phyloP scores from a whole-genome alignment of 1,284 basidiomycete genomes.

The Ustilago trichophora region DNA sequence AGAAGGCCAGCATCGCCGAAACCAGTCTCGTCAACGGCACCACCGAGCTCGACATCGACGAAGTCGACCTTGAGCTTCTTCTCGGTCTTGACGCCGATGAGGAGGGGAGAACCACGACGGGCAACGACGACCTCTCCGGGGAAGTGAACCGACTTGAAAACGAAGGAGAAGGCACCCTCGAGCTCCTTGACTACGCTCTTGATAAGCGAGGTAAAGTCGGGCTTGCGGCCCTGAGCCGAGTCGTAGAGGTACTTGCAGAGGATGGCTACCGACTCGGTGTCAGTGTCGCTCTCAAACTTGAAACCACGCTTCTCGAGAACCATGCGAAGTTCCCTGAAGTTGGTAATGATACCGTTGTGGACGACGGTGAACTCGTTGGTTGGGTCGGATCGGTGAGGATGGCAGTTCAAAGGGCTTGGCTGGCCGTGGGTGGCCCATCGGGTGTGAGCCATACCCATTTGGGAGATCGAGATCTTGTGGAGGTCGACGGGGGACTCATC shows the following conservation, averaged over 20 bases:
- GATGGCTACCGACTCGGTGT: constrained; percentile 96
- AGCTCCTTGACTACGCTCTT: constrained; percentile 98
- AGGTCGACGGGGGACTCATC: constrained; percentile 80
- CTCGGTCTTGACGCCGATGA: constrained; percentile 99
- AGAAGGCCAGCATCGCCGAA: constrained; percentile 70
- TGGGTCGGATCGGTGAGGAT: constrained; percentile 89
- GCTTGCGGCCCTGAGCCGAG: constrained; percentile 84
- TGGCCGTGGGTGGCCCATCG: constrained; percentile 99
- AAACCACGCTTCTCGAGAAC: constrained; percentile 96
- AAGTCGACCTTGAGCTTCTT: constrained; percentile 99
- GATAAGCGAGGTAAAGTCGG: constrained; percentile 89
- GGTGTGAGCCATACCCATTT: constrained; percentile 98
- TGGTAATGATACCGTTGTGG: constrained; percentile 99
- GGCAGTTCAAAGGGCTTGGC: constrained; percentile 84
- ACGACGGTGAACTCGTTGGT: constrained; percentile 88
- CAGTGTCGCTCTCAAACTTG: constrained; percentile 93
- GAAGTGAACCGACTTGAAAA: constrained; percentile 97
- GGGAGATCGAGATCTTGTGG: constrained; percentile 81
- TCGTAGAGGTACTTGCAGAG: constrained; percentile 97
- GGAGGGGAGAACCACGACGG: constrained; percentile 93
- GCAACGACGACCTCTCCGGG: constrained; percentile 96
- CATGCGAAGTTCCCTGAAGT: constrained; percentile 85
- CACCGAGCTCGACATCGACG: constrained; percentile 84
- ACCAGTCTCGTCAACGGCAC: constrained; percentile 48
- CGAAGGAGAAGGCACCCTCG: constrained; percentile 99